Base-by-base conservation (phyloP, 371 early-diverging fungal species). In the Zancudomyces culisetae region DNA sequence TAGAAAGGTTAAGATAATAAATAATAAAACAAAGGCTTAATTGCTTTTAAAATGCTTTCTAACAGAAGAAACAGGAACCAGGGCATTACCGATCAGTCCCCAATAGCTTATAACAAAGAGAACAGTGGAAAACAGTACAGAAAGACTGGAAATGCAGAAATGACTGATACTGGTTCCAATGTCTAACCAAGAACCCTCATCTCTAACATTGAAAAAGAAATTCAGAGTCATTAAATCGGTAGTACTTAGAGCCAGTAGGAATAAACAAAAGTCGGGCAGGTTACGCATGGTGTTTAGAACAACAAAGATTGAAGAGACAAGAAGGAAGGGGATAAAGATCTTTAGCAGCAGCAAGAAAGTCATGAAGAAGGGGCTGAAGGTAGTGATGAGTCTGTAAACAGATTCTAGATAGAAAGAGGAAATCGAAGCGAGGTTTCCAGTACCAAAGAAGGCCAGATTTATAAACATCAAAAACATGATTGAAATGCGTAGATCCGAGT, bases 111-210 rank as follows among this genome's bases (percentile, higher is more conserved):
- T 51, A 30, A 62, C 60, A 48, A 67, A 67, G 35, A 69, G 56
- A 19, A 63, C 64, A 15, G 64, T 68, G 22, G 70, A 59, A 45
- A 69, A 68, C 41, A 69, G 58, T 20, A 69, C 69, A 70, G 90
- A 91, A 40, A 85, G 66, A 19, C 80, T 80, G 1, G 87, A 77
- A 55, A 87, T 87, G 55, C 81, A 81, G 59, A 84, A 87, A 54
- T 87, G 87, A 54, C 83, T 83, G 58, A 95, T 92, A 45, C 84
- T 83, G 29, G 89, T 88, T n/a, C 94, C 96, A 56, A 95, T 93
- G 61, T 93, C 96, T 26, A 95, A 70, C 96, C 96, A 93, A 49
- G 81, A 80, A 26, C 96, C 96, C 57, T 79, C 74, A 62, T 93
- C 94, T 20, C 80, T 65, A 3, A 95, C 93, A 50, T 90, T 70